phyloP scores from a whole-genome alignment of 2,329 filamentous ascomycete genomes.

The Phaeosphaeriaceae sp. region DNA sequence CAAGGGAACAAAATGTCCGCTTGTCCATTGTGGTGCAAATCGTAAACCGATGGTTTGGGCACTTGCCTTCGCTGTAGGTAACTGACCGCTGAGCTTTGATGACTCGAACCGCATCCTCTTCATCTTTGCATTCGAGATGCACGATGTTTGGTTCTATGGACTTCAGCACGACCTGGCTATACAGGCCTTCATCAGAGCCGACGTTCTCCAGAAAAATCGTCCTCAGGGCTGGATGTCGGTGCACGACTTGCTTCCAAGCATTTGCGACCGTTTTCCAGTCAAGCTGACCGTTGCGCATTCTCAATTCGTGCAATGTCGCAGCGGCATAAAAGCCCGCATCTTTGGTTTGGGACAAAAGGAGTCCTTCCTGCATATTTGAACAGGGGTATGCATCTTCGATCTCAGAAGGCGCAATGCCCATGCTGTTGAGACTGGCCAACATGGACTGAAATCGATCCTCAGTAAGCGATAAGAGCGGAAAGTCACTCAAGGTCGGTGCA shows the following conservation, averaged over 20 bases:
- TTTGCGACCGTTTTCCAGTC: slow-evolving; percentile 24
- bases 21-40: slow-evolving; percentile 32
- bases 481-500: slow-evolving; percentile 53
- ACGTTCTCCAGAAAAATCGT: slow-evolving; percentile 44
- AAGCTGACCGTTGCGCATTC: slow-evolving; percentile 12
- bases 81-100: slow-evolving; percentile 31
- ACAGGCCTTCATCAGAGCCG: slow-evolving; percentile 37
- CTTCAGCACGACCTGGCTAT: slow-evolving; percentile 42
- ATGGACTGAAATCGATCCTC: slow-evolving; percentile 53
- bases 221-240: slow-evolving; percentile 37
- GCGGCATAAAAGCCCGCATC: slow-evolving; percentile 42
- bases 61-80: slow-evolving; percentile 30
- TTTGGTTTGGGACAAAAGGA: slow-evolving; percentile 40
- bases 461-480: slow-evolving; percentile 53
- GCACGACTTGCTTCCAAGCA: slow-evolving; percentile 38
- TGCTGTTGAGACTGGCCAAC: slow-evolving; percentile 45
- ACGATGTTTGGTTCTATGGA: slow-evolving; percentile 32
- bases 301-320: slow-evolving; percentile 39
- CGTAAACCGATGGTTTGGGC: slow-evolving; percentile 43
- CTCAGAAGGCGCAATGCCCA: slow-evolving; percentile 45
- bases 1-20: slow-evolving; percentile 36
- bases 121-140: slow-evolving; percentile 26
- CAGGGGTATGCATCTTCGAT: slow-evolving; percentile 51
- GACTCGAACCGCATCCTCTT: slow-evolving; percentile 25
- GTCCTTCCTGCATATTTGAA: slow-evolving; percentile 43